Percentiles rank a stretch among this genome's conserved stretches.
phyloP scores from a whole-genome alignment of 768 basidiomycete species.

The Stropharia rugosoannulata region DNA sequence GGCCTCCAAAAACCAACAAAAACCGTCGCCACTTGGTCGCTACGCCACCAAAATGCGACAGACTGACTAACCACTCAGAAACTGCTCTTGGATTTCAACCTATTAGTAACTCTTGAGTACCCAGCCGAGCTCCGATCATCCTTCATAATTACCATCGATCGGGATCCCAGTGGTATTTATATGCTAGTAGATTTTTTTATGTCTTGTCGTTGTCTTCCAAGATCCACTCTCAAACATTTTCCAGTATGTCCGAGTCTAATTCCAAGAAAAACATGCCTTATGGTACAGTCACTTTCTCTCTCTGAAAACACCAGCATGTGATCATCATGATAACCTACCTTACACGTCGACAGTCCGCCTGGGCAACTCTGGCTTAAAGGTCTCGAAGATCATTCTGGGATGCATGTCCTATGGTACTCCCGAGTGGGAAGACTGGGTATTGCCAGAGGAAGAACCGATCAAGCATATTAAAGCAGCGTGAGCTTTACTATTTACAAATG shows the following conservation, averaged over 20 bases:
- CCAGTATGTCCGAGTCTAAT: neutral
- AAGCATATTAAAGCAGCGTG: conserved; percentile 53
- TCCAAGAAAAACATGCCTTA: neutral
- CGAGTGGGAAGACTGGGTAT: conserved; percentile 49
- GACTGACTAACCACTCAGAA: too few relatives aligned
- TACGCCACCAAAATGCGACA: too few relatives aligned
- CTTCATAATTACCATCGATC: neutral
- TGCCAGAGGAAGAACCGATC: conserved; percentile 47
- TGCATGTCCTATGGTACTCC: conserved; percentile 53
- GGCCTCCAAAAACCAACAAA: too few relatives aligned
- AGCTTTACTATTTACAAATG: conserved; percentile 7
- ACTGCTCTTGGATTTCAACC: too few relatives aligned
- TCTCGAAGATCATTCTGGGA: conserved; percentile 6
- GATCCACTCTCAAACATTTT: neutral
- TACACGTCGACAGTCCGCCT: conserved; percentile 1
- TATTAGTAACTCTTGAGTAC: too few relatives aligned
- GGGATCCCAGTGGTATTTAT: neutral
- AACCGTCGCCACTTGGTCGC: too few relatives aligned
- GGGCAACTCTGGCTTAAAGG: conserved; percentile 4
- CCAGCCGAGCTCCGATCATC: conserved; percentile 10
- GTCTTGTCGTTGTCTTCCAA: too few relatives aligned
- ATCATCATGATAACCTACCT: too few relatives aligned
- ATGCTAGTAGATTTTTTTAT: neutral
- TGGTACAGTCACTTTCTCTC: neutral
- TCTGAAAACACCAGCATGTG: too few relatives aligned